Conservation (phyloP, 1,139 yeast genomes). For the Meyerozyma carpophila region DNA sequence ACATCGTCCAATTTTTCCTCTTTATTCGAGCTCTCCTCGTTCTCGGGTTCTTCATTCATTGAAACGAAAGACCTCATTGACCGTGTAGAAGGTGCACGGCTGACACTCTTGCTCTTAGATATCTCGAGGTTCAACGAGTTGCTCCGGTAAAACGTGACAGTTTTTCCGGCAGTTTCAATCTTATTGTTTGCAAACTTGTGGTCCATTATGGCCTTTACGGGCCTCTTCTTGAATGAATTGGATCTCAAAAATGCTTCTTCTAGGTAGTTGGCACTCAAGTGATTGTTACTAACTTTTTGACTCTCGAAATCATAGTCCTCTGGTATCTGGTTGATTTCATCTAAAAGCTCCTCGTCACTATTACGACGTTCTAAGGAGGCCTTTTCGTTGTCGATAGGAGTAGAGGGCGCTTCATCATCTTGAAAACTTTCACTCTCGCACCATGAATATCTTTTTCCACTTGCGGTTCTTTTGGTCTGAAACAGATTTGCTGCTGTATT, state of each 20-base stretch:
- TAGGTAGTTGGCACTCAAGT: slow-evolving; percentile 1
- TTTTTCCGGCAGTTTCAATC: slow-evolving; percentile 45
- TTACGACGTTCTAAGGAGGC: slow-evolving; percentile 1
- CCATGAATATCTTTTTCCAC: neutral
- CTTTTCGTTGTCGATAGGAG: neutral
- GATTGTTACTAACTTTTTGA: neutral
- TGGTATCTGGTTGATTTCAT: slow-evolving; percentile 53
- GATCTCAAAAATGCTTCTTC: slow-evolving; percentile 19
- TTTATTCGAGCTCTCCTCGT: slow-evolving; percentile 8
- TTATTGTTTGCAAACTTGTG: slow-evolving; percentile 18
- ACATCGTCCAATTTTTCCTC: neutral
- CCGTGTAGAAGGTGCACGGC: slow-evolving; percentile 24
- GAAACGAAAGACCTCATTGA: slow-evolving; percentile 24
- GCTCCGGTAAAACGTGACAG: slow-evolving; percentile 47
- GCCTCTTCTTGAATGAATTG: slow-evolving; percentile 35
- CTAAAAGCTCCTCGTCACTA: slow-evolving; percentile 12
- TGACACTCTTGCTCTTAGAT: slow-evolving; percentile 15
- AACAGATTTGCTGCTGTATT: neutral
- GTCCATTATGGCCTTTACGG: slow-evolving; percentile 23
- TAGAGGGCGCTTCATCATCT: neutral
- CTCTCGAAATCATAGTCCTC: slow-evolving; percentile 52
- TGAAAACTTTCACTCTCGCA: neutral
- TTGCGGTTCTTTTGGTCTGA: neutral
- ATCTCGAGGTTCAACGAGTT: slow-evolving; percentile 2
- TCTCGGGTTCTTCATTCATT: slow-evolving; percentile 17